Evolutionary conservation across 2,329 filamentous ascomycete species (phyloP).

Genomic region (Fusarium lyarnte): DNA sequence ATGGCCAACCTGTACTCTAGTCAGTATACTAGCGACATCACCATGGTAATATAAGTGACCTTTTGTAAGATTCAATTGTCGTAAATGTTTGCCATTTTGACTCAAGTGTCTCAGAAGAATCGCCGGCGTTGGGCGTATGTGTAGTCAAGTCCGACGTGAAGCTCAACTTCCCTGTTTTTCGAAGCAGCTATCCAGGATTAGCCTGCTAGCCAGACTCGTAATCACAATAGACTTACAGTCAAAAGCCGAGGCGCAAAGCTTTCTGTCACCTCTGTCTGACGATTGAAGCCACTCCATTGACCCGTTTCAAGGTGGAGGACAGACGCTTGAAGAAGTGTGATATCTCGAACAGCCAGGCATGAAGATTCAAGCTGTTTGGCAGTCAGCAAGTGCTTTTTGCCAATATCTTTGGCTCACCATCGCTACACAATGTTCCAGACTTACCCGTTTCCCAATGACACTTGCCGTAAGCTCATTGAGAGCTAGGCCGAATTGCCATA

Average conservation of each 20-base stretch:
- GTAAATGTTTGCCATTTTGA: constrained; percentile 37
- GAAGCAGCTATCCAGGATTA: constrained; percentile 33
- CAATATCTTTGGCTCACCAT: not conserved
- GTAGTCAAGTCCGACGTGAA: constrained; percentile 32
- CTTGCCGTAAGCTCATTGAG: constrained; percentile 30
- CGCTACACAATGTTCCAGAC: not conserved
- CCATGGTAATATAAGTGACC: constrained; percentile 10
- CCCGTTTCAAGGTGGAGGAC: constrained; percentile 39
- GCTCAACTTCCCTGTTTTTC: constrained; percentile 29
- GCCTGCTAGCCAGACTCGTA: not conserved
- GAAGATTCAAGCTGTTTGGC: constrained; percentile 23
- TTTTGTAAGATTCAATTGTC: constrained; percentile 37
- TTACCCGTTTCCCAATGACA: constrained; percentile 30
- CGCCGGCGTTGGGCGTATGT: constrained; percentile 19
- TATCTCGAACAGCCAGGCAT: constrained; percentile 18
- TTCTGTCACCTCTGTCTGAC: constrained; percentile 35
- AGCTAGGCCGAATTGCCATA: constrained; percentile 41
- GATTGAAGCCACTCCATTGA: constrained; percentile 38
- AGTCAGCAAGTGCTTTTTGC: not conserved
- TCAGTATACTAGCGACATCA: constrained; percentile 13
- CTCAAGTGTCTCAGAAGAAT: constrained; percentile 31
- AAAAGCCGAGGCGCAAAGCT: constrained; percentile 29
- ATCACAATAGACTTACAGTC: constrained; percentile 18
- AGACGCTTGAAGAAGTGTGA: constrained; percentile 36
- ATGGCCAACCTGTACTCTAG: constrained; percentile 30